Evolutionary conservation across 2,329 filamentous ascomycete genomes (phyloP).

Genomic region (Trichoderma sp.): DNA sequence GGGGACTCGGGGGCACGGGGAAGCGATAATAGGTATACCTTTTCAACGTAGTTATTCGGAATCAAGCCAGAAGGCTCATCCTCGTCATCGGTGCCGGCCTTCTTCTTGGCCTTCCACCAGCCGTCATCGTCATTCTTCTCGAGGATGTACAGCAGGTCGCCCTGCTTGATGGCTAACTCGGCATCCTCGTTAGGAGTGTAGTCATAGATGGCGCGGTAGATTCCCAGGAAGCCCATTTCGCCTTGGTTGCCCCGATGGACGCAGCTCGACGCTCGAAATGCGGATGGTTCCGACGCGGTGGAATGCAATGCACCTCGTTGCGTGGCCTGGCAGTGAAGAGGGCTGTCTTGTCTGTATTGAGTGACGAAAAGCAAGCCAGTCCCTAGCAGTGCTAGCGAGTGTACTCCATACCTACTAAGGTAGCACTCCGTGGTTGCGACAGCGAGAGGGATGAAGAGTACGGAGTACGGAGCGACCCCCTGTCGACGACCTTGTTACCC

Average conservation of each 20-base stretch:
- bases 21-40: slow-evolving; percentile 52
- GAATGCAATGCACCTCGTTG: slow-evolving; percentile 16
- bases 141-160: slow-evolving; percentile 83
- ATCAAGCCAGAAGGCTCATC: slow-evolving; percentile 89
- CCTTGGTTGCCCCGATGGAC: slow-evolving; percentile 26
- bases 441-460: background rate
- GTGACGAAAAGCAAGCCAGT: slow-evolving; percentile 12
- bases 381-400: slow-evolving; percentile 14
- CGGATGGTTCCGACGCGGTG: slow-evolving; percentile 21
- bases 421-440: background rate
- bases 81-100: slow-evolving; percentile 76
- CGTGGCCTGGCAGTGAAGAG: slow-evolving; percentile 12
- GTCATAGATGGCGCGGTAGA: slow-evolving; percentile 90
- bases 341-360: slow-evolving; percentile 6
- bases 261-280: slow-evolving; percentile 21
- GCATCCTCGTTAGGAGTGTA: slow-evolving; percentile 83
- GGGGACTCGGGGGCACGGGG: slow-evolving; percentile 6
- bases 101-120: slow-evolving; percentile 98
- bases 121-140: slow-evolving; percentile 75
- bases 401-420: slow-evolving; percentile 6
- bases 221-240: slow-evolving; percentile 84
- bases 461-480: slow-evolving; percentile 11
- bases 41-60: slow-evolving; percentile 91
- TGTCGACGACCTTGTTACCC: background rate
- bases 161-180: slow-evolving; percentile 81